phyloP scores from a whole-genome alignment of 2,329 filamentous ascomycete genomes.

The Trichocomaceae sp. region DNA sequence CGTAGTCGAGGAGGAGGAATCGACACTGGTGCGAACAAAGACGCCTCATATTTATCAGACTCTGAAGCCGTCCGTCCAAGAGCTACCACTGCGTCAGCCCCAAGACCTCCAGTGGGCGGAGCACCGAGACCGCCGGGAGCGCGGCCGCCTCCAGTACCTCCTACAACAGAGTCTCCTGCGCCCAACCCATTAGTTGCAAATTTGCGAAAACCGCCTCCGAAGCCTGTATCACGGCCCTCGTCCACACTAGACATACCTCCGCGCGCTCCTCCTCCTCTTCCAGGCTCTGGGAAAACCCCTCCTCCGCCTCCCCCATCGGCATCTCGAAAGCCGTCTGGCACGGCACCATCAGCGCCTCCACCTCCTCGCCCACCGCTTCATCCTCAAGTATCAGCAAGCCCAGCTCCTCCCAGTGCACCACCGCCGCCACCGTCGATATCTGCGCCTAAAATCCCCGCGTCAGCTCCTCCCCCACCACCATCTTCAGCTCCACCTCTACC shows the following conservation, averaged over 20 bases:
- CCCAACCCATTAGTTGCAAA: conserved; percentile 50
- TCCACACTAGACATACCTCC: conserved; percentile 48
- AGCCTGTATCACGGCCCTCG: conserved; percentile 49
- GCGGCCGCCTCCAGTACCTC: conserved; percentile 40
- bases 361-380: conserved; percentile 36
- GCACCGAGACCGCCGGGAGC: conserved; percentile 51
- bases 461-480: conserved; percentile 33
- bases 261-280: conserved; percentile 64
- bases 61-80: conserved; percentile 54
- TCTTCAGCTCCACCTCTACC: conserved; percentile 27
- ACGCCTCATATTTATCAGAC: conserved; percentile 73
- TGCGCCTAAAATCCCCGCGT: conserved; percentile 32
- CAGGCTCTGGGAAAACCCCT: conserved; percentile 40
- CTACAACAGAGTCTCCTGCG: conserved; percentile 42
- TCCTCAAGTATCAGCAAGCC: conserved; percentile 33
- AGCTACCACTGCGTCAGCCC: conserved; percentile 15
- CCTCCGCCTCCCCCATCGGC: conserved; percentile 44
- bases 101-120: conserved; percentile 47
- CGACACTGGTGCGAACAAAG: conserved; percentile 67
- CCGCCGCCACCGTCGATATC: conserved; percentile 38
- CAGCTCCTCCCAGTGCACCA: conserved; percentile 38
- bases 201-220: conserved; percentile 52
- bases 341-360: conserved; percentile 39
- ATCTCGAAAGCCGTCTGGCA: conserved; percentile 50
- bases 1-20: conserved; percentile 83